A percentile compares a stretch with the other conserved stretches of the same genome.
Conservation (phyloP, 441 rosid genomes). For the Omphalea diandra region DNA sequence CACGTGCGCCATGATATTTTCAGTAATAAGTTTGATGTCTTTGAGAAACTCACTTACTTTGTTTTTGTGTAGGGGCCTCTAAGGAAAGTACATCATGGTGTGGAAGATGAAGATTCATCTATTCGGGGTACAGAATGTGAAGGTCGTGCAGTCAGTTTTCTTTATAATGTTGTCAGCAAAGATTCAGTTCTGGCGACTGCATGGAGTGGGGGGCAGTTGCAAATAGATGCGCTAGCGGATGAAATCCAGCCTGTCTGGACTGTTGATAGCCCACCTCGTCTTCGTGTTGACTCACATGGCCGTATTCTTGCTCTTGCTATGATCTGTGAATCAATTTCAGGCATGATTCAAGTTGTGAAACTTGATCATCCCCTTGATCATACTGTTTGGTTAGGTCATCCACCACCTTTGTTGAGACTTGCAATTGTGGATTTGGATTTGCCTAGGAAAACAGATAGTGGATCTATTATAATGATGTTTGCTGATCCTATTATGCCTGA, state of each 20-base stretch:
- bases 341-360: conserved; percentile 47
- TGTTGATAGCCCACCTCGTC: conserved; percentile 64
- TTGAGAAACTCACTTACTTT: not conserved
- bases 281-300: conserved; percentile 59
- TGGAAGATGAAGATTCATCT: conserved; percentile 54
- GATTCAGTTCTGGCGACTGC: conserved; percentile 90
- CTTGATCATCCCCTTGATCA: conserved; percentile 61
- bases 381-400: conserved; percentile 81
- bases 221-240: conserved; percentile 92
- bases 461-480: conserved; percentile 50
- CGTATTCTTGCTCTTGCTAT: conserved; percentile 72
- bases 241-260: conserved; percentile 97
- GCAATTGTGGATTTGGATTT: conserved; percentile 94
- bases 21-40: not conserved
- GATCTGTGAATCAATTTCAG: conserved; percentile 72
- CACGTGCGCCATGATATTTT: not conserved
- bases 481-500: conserved; percentile 79
- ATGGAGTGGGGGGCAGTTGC: conserved; percentile 96
- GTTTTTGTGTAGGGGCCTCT: conserved; percentile 67
- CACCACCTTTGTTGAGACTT: conserved; percentile 86
- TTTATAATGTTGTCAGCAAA: conserved; percentile 80
- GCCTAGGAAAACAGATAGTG: conserved; percentile 50
- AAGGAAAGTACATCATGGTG: conserved; percentile 51
- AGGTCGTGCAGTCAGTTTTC: conserved; percentile 80
- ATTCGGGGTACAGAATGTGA: conserved; percentile 64